A percentile compares a stretch with the other conserved stretches of the same genome.
These are phyloP conservation scores for Flagelloscypha sp. DNA, from an alignment of 768 basidiomycete genomes.

Conservation along the genomic window DNA sequence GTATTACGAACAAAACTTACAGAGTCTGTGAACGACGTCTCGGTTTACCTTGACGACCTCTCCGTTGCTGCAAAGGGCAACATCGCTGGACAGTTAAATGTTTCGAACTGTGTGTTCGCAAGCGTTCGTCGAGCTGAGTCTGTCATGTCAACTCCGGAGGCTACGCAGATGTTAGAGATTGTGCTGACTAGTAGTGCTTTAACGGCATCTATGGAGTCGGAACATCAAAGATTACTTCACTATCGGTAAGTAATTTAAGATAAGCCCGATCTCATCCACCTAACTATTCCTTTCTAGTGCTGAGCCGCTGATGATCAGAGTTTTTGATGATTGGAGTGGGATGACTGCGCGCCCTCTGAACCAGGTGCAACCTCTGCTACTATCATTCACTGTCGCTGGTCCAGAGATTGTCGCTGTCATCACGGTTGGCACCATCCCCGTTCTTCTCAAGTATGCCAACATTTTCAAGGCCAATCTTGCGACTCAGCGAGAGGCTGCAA, in stretches of 20 bases:
- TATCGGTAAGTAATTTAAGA: constrained; percentile 51
- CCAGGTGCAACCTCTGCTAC: constrained; percentile 45
- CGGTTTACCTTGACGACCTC: constrained; percentile 55
- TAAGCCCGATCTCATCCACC: not conserved
- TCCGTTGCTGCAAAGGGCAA: constrained; percentile 65
- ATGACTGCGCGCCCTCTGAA: constrained; percentile 30
- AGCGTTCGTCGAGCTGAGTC: constrained; percentile 55
- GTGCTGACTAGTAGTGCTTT: constrained; percentile 68
- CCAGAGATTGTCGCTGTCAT: constrained; percentile 57
- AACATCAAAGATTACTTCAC: constrained; percentile 63
- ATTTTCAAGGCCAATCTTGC: constrained; percentile 71
- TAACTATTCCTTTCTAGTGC: constrained; percentile 36
- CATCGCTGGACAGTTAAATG: constrained; percentile 55
- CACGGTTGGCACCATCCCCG: constrained; percentile 71
- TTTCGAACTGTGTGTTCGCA: constrained; percentile 69
- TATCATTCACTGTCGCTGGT: constrained; percentile 72
- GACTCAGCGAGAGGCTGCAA: constrained; percentile 67
- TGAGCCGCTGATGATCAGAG: constrained; percentile 66
- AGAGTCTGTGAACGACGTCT: constrained; percentile 52
- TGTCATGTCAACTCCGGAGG: constrained; percentile 21
- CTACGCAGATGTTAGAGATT: constrained; percentile 57
- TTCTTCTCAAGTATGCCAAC: constrained; percentile 62
- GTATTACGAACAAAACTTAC: constrained; percentile 61
- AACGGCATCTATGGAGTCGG: constrained; percentile 61
- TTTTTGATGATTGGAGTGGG: constrained; percentile 77